Percentiles rank a stretch among this genome's conserved stretches.
phyloP scores from a whole-genome alignment of 2,329 filamentous ascomycete species.

The Lasiodiplodia citricola region DNA sequence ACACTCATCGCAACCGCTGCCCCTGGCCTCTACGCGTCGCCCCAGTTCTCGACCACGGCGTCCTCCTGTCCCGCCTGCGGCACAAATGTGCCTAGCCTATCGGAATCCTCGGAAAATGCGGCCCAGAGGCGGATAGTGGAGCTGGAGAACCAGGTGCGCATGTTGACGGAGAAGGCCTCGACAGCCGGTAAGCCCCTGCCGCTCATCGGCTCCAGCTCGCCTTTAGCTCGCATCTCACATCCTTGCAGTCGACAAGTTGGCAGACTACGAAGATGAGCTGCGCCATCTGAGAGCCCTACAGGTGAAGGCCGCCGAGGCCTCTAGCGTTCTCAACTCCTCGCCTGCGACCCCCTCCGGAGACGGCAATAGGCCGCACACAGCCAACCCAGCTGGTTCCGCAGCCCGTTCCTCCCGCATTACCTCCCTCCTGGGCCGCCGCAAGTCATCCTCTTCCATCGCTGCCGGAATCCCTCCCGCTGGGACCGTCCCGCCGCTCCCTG shows the following conservation, averaged over 20 bases:
- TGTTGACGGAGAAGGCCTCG: conserved; percentile 73
- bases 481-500: conserved; percentile 40
- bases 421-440: conserved; percentile 48
- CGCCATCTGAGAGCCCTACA: conserved; percentile 59
- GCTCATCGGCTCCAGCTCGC: conserved; percentile 1
- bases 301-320: conserved; percentile 28
- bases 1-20: conserved; percentile 20
- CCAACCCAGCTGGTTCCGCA: conserved; percentile 31
- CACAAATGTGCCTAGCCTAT: conserved; percentile 7
- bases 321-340: conserved; percentile 31
- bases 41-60: conserved; percentile 8
- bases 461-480: conserved; percentile 41
- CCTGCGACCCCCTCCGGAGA: conserved; percentile 34
- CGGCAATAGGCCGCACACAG: conserved; percentile 36
- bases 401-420: conserved; percentile 48
- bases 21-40: conserved; percentile 6
- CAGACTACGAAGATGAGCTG: conserved; percentile 82
- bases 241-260: conserved; percentile 60
- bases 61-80: conserved; percentile 19
- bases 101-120: conserved; percentile 27
- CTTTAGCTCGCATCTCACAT: conserved; percentile 19
- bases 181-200: conserved; percentile 57
- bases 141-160: conserved; percentile 71
- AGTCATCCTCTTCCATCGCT: conserved; percentile 20
- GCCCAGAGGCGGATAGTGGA: conserved; percentile 50